Conservation (phyloP, 2,329 filamentous ascomycete genomes). For the Phyllosticta capitalensis region DNA sequence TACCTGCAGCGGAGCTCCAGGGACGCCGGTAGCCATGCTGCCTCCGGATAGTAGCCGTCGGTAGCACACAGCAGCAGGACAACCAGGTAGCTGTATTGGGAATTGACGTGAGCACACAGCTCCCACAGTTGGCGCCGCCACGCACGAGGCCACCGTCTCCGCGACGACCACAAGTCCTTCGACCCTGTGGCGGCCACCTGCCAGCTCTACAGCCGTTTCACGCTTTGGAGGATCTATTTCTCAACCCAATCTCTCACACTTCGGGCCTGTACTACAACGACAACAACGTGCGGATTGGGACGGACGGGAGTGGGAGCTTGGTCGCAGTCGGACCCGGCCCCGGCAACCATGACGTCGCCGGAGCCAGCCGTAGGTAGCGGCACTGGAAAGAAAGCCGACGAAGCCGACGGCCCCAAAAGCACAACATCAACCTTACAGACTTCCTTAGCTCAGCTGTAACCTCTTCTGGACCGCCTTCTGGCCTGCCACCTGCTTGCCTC, state of each 20-base stretch:
- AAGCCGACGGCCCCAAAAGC: not conserved
- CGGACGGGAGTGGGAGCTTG: not conserved
- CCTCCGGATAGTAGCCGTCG: not conserved
- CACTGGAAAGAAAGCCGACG: not conserved
- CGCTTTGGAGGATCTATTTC: not conserved
- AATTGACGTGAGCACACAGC: not conserved
- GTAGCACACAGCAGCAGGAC: not conserved
- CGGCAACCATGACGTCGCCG: not conserved
- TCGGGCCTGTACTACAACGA: not conserved
- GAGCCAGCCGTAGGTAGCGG: not conserved
- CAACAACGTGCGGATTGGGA: not conserved
- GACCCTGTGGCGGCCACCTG: not conserved
- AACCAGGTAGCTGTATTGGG: not conserved
- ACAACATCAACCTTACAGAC: not conserved
- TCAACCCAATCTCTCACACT: too few relatives aligned
- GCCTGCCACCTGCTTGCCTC: not conserved
- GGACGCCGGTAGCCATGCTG: too few relatives aligned
- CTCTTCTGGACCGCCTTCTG: not conserved
- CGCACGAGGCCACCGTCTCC: not conserved
- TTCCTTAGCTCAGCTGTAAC: not conserved
- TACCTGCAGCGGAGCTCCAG: not conserved
- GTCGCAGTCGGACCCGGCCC: not conserved
- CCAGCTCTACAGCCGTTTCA: not conserved
- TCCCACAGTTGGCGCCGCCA: not conserved
- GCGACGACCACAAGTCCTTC: not conserved